Conservation (phyloP, 176 grass and related monocot genomes). For the Phragmites australis region DNA sequence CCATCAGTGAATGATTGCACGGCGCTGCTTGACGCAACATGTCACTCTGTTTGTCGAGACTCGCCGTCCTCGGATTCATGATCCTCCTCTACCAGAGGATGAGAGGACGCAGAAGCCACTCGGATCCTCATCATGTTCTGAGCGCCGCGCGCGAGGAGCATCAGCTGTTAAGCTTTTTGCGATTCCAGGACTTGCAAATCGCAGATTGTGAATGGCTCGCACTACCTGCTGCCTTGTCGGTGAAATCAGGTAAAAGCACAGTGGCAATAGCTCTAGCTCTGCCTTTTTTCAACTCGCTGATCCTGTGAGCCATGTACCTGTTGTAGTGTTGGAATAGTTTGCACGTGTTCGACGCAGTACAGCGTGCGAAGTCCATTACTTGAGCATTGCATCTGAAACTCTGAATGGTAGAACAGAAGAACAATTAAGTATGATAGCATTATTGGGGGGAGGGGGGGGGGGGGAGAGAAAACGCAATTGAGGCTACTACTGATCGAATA, state of each 20-base stretch:
- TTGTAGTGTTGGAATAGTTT: not conserved
- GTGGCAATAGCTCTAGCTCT: not conserved
- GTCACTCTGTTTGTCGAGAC: slow-evolving; percentile 13
- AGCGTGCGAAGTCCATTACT: not conserved
- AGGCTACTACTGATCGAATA: not conserved
- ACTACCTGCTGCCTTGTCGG: not conserved
- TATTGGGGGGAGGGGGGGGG: not conserved
- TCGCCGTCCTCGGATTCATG: slow-evolving; percentile 36
- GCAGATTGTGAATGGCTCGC: not conserved
- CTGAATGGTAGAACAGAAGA: not conserved
- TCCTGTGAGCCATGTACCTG: not conserved
- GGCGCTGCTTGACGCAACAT: slow-evolving; percentile 22
- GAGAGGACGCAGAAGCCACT: not conserved
- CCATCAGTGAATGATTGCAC: slow-evolving; percentile 13
- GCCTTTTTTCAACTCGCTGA: not conserved
- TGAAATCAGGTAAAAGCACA: not conserved
- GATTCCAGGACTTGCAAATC: not conserved
- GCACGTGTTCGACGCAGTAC: not conserved
- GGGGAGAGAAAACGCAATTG: not conserved
- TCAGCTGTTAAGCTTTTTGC: not conserved
- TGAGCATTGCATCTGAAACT: not conserved
- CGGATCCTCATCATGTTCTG: not conserved
- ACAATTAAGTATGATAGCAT: not conserved
- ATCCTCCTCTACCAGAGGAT: not conserved
- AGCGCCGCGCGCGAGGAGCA: not conserved